Conservation (phyloP, 306 rosid genomes). For the Trifolium pratense region DNA sequence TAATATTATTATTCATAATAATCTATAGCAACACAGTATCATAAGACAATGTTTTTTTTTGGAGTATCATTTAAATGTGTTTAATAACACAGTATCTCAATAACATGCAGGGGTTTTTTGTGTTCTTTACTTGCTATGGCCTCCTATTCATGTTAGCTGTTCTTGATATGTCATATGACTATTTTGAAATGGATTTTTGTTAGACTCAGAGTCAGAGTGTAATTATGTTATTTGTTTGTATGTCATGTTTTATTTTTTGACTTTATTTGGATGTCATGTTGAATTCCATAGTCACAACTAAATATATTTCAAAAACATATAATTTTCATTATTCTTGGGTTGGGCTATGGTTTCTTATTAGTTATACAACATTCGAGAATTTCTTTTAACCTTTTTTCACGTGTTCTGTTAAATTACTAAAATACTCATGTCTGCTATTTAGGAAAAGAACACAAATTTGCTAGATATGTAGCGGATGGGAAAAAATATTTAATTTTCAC, state of each 20-base stretch:
- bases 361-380: too few species aligned
- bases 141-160: conserved; percentile 18
- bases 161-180: conserved; percentile 18
- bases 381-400: too few species aligned
- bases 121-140: conserved; percentile 27
- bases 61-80: not conserved
- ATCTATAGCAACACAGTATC: conserved; percentile 3
- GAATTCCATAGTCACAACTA: not conserved
- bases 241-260: not conserved
- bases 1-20: conserved; percentile 29
- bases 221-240: not conserved
- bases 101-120: conserved; percentile 19
- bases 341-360: conserved; percentile 10
- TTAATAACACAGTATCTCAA: conserved; percentile 5
- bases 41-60: not conserved
- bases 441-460: too few species aligned
- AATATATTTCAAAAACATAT: not conserved
- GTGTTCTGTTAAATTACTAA: too few species aligned
- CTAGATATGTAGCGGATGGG: too few species aligned
- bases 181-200: conserved; percentile 21
- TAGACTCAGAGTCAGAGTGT: not conserved
- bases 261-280: too few species aligned
- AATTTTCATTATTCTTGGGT: not conserved
- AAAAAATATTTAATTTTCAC: too few species aligned
- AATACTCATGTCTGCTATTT: too few species aligned